These are phyloP conservation scores for Pestalotiopsis sp. DNA, from an alignment of 2,329 filamentous ascomycete genomes.

Conservation along the genomic window DNA sequence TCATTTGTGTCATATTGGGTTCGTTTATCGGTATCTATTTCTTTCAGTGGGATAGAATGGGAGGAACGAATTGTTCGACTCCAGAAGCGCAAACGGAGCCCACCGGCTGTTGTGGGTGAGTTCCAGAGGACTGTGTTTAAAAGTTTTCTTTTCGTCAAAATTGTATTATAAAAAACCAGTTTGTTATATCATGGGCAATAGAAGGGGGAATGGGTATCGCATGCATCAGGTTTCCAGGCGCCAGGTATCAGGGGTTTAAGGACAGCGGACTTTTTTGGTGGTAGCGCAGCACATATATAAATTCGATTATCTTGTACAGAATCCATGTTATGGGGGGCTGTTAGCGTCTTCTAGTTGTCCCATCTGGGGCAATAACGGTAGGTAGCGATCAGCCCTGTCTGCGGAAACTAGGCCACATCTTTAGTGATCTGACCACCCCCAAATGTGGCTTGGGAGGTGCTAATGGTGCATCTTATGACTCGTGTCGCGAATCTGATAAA, in stretches of 20 bases:
- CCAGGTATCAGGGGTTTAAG: neutral
- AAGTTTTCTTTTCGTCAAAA: neutral
- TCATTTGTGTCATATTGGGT: constrained; percentile 80
- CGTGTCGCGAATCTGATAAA: neutral
- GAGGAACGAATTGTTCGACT: neutral
- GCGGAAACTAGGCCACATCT: neutral
- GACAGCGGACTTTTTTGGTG: too few species aligned
- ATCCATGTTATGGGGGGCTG: too few species aligned
- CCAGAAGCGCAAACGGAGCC: neutral
- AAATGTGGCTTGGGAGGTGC: neutral
- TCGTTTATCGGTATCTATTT: constrained; percentile 72
- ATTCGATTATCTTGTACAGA: too few species aligned
- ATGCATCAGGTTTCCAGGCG: neutral
- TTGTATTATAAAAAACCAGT: neutral
- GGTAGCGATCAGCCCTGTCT: neutral
- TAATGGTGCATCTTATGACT: neutral
- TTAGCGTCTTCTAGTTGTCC: neutral
- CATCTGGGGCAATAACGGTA: neutral
- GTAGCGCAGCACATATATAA: too few species aligned
- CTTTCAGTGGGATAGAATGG: constrained; percentile 68
- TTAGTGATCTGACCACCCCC: neutral
- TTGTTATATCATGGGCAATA: neutral
- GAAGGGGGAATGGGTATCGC: neutral
- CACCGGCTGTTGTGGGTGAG: constrained; percentile 10
- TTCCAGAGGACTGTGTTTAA: neutral